Percentiles rank a stretch among this genome's conserved stretches.
phyloP scores from a whole-genome alignment of 768 basidiomycete genomes.

The Sistotremastrum suecicum region DNA sequence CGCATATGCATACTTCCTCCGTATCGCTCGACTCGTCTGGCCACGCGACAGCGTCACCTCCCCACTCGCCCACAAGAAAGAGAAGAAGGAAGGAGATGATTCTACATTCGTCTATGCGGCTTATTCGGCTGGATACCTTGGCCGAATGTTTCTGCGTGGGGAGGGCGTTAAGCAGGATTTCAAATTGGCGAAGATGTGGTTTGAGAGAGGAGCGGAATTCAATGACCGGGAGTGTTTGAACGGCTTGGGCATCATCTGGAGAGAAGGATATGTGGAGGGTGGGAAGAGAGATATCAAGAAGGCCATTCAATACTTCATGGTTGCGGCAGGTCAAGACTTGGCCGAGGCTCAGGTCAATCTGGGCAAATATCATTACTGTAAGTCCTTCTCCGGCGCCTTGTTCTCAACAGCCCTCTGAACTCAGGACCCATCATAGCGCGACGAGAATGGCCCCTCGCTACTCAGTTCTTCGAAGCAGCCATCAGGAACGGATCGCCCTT shows the following conservation, averaged over 20 bases:
- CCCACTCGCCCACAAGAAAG: conserved; percentile 18
- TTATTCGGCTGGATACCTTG: conserved; percentile 75
- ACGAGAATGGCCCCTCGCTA: conserved; percentile 54
- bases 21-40: conserved; percentile 79
- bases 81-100: conserved; percentile 21
- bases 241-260: conserved; percentile 80
- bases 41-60: conserved; percentile 54
- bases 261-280: conserved; percentile 71
- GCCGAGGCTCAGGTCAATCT: conserved; percentile 88
- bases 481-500: conserved; percentile 81
- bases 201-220: conserved; percentile 68
- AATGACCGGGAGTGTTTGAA: conserved; percentile 85
- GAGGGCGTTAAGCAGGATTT: conserved; percentile 78
- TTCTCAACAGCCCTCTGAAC: conserved; percentile 3
- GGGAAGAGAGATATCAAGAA: conserved; percentile 48
- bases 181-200: conserved; percentile 80
- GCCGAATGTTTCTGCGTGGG: conserved; percentile 87
- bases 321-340: conserved; percentile 76
- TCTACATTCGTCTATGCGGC: conserved; percentile 47
- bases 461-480: conserved; percentile 69
- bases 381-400: conserved; percentile 9
- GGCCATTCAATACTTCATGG: conserved; percentile 52
- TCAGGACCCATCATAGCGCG: conserved; percentile 29
- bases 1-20: conserved; percentile 73
- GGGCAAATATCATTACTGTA: conserved; percentile 65